Conservation (phyloP, 2,329 filamentous ascomycete species). For the Phyllosticta paracitricarpa region DNA sequence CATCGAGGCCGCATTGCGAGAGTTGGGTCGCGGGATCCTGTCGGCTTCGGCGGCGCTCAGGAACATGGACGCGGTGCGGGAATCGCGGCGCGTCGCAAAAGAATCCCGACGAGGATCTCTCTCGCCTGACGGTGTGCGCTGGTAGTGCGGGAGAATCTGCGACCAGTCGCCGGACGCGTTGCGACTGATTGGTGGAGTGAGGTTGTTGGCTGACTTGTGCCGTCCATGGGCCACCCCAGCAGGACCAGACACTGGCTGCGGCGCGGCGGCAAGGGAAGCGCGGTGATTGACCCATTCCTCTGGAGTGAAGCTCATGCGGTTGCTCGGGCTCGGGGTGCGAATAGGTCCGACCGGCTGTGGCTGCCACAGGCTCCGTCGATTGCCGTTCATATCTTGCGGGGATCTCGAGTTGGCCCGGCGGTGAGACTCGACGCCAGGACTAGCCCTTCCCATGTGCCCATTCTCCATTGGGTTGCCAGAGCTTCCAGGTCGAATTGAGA, state of each 20-base stretch:
- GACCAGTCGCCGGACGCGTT: conserved; percentile 37
- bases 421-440: conserved; percentile 31
- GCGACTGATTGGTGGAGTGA: conserved; percentile 33
- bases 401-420: conserved; percentile 28
- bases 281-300: conserved; percentile 81
- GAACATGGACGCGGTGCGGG: conserved; percentile 6
- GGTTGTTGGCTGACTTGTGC: conserved; percentile 29
- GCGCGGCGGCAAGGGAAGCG: conserved; percentile 44
- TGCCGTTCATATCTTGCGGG: conserved; percentile 26
- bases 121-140: conserved; percentile 1
- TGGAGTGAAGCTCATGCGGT: conserved; percentile 44
- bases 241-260: conserved; percentile 33
- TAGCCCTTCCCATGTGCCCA: conserved; percentile 24
- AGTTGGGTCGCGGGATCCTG: conserved; percentile 35
- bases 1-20: conserved; percentile 46
- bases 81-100: not conserved
- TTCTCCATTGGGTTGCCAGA: conserved; percentile 21
- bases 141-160: conserved; percentile 18
- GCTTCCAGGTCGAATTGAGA: conserved; percentile 4
- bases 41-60: not conserved
- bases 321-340: conserved; percentile 5
- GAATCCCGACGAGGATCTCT: not conserved
- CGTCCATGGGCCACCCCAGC: conserved; percentile 10
- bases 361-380: conserved; percentile 65
- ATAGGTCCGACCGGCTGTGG: conserved; percentile 52